phyloP scores from a whole-genome alignment of 352 stramenopile species.

The Globisporangium carolinianum region DNA sequence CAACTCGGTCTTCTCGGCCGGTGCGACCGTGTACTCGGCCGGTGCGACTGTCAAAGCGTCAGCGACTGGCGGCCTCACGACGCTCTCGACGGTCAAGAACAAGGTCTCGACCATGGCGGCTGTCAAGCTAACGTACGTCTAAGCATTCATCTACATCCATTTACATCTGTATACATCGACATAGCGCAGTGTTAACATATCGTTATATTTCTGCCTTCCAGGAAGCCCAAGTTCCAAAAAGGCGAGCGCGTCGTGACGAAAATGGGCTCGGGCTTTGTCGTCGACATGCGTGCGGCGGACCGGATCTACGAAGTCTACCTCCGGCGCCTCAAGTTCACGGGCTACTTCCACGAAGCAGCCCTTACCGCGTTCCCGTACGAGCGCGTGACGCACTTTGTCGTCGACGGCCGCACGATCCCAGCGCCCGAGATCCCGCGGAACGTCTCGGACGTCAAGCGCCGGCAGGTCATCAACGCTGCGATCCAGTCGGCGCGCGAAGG shows the following conservation, averaged over 20 bases:
- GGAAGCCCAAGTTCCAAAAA: conserved; percentile 63
- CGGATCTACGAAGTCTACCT: conserved; percentile 78
- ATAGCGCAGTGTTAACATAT: background rate
- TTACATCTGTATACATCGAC: background rate
- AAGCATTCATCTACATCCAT: background rate
- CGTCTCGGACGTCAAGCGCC: conserved; percentile 57
- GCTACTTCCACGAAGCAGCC: conserved; percentile 68
- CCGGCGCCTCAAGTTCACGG: conserved; percentile 59
- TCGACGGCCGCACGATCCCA: conserved; percentile 62
- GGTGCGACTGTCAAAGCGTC: conserved; percentile 39
- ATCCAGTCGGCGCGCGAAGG: conserved; percentile 54
- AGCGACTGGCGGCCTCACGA: conserved; percentile 38
- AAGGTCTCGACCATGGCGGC: conserved; percentile 64
- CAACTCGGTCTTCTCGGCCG: conserved; percentile 62
- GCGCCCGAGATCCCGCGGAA: conserved; percentile 63
- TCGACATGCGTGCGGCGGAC: conserved; percentile 43
- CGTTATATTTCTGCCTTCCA: conserved; percentile 14
- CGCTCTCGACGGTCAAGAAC: conserved; percentile 58
- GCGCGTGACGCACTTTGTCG: conserved; percentile 79
- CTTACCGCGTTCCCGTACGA: conserved; percentile 76
- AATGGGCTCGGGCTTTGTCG: conserved; percentile 77
- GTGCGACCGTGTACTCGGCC: conserved; percentile 22
- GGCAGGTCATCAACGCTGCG: conserved; percentile 57
- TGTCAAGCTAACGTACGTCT: conserved; percentile 62
- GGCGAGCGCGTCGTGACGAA: conserved; percentile 68